A percentile compares a stretch with the other conserved stretches of the same genome.
These are phyloP conservation scores for Suillus plorans DNA, from an alignment of 768 basidiomycete species.

Conservation along the genomic window DNA sequence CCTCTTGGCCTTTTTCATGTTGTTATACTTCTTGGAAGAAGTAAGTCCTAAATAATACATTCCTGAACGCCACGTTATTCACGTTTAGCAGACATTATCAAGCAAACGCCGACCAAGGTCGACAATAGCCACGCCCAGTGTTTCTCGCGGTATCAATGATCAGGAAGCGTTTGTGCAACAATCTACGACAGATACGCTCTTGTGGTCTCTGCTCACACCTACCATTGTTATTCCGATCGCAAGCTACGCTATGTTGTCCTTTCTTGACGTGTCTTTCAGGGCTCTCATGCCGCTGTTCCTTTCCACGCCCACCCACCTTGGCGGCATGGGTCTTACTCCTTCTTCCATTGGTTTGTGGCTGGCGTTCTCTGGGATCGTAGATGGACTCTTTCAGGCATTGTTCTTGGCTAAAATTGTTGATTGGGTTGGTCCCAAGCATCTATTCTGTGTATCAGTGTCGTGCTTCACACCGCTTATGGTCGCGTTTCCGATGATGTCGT, in stretches of 20 bases:
- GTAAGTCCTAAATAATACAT: conserved; percentile 15
- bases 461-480: conserved; percentile 40
- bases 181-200: conserved; percentile 35
- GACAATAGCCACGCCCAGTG: conserved; percentile 7
- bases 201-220: conserved; percentile 37
- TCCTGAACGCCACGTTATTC: not conserved
- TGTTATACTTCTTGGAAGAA: conserved; percentile 29
- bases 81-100: conserved; percentile 2
- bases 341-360: conserved; percentile 40
- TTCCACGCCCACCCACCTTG: conserved; percentile 41
- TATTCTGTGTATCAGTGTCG: conserved; percentile 40
- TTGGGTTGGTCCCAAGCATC: conserved; percentile 39
- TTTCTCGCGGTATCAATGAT: not conserved
- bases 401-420: conserved; percentile 41
- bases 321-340: conserved; percentile 43
- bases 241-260: conserved; percentile 42
- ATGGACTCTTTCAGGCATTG: conserved; percentile 40
- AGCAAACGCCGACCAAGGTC: conserved; percentile 9
- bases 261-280: conserved; percentile 40
- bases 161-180: conserved; percentile 8
- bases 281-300: conserved; percentile 47
- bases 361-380: conserved; percentile 34
- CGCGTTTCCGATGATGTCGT: conserved; percentile 46
- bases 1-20: conserved; percentile 16
- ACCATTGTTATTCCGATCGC: conserved; percentile 41